A percentile compares a stretch with the other conserved stretches of the same genome.
These are phyloP conservation scores for Colletotrichum costaricense DNA, from an alignment of 2,329 filamentous ascomycete genomes.

Conservation along the genomic window DNA sequence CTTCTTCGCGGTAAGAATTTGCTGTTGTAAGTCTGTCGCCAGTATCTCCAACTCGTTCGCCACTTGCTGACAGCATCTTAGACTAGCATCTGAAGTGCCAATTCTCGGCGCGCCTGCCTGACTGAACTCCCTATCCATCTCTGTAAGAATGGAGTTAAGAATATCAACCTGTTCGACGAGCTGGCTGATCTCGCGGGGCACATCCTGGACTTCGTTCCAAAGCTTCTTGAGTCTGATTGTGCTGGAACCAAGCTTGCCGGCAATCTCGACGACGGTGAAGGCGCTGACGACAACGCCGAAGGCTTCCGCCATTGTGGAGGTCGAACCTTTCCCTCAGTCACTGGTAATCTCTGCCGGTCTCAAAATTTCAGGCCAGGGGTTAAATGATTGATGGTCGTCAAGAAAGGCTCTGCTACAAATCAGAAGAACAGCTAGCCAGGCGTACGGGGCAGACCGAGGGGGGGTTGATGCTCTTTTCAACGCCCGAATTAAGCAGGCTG, in stretches of 20 bases:
- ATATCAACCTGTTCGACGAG: constrained; percentile 19
- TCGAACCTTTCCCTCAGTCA: too few species aligned
- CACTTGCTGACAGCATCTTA: constrained; percentile 2
- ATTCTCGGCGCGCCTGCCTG: background rate
- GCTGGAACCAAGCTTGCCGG: constrained; percentile 9
- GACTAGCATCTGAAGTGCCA: background rate
- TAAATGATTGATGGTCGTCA: too few species aligned
- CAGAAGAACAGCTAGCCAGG: background rate
- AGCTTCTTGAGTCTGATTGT: constrained; percentile 20
- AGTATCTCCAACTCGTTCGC: background rate
- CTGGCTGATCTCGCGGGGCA: constrained; percentile 9
- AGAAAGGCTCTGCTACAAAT: too few species aligned
- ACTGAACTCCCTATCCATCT: background rate
- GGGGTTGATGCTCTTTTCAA: too few species aligned
- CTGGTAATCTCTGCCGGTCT: background rate
- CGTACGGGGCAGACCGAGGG: background rate
- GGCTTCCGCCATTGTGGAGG: constrained; percentile 20
- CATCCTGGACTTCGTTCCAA: constrained; percentile 27
- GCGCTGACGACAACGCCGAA: constrained; percentile 26
- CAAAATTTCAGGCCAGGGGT: background rate
- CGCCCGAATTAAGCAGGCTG: background rate
- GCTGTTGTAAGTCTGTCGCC: background rate
- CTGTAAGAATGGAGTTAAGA: background rate
- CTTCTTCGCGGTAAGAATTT: background rate
- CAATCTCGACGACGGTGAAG: constrained; percentile 22